Conservation (phyloP, 2,329 filamentous ascomycete genomes). For the Arthrobotrys megalospora region DNA sequence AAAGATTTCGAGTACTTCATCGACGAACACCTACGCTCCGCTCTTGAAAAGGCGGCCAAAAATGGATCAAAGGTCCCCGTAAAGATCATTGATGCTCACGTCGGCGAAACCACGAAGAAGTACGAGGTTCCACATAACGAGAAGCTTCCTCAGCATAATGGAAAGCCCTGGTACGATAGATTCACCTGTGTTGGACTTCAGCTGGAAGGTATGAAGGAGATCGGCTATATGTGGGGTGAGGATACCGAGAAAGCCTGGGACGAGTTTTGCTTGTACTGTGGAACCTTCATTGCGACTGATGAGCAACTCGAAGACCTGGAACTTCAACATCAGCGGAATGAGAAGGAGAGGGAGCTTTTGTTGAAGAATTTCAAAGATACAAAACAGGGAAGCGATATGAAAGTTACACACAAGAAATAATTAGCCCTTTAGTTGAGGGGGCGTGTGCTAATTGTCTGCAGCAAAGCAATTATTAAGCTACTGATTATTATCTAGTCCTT, state of each 20-base stretch:
- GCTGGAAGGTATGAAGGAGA: slow-evolving; percentile 32
- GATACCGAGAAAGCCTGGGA: slow-evolving; percentile 37
- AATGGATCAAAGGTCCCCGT: background rate
- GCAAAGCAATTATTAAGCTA: too few relatives aligned
- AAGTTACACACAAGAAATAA: too few relatives aligned
- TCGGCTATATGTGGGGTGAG: slow-evolving; percentile 45
- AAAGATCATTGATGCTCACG: slow-evolving; percentile 41
- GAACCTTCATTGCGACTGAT: slow-evolving; percentile 39
- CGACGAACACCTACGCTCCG: slow-evolving; percentile 27
- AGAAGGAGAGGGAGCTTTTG: background rate
- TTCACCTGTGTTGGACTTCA: slow-evolving; percentile 26
- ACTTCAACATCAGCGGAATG: background rate
- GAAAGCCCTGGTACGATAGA: slow-evolving; percentile 35
- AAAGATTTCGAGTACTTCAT: slow-evolving; percentile 50
- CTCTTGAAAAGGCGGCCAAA: slow-evolving; percentile 23
- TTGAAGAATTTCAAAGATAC: background rate
- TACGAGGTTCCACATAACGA: slow-evolving; percentile 40
- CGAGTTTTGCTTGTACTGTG: slow-evolving; percentile 44
- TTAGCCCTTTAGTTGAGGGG: too few relatives aligned
- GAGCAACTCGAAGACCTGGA: slow-evolving; percentile 33
- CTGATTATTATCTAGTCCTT: too few relatives aligned
- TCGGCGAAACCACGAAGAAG: slow-evolving; percentile 18
- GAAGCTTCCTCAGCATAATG: slow-evolving; percentile 39
- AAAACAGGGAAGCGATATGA: background rate
- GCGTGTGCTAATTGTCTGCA: too few relatives aligned